Evolutionary conservation across 805 yeast species (phyloP).

Genomic region (Osmozyma mogii): DNA sequence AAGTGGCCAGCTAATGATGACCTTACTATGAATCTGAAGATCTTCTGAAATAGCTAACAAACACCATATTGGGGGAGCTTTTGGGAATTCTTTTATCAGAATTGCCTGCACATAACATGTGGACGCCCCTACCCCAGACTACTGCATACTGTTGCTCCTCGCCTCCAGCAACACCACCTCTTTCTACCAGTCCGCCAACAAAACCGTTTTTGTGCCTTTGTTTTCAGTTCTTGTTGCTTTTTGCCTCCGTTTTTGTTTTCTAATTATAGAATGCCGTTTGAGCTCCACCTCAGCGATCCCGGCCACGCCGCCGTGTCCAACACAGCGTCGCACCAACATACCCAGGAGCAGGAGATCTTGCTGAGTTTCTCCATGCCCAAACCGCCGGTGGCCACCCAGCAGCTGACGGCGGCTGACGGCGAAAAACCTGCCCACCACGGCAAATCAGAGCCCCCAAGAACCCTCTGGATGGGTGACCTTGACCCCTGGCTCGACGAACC

Average conservation of each 20-base stretch:
- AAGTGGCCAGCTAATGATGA: too few relatives aligned
- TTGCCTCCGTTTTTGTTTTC: slow-evolving; percentile 4
- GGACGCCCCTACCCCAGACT: too few relatives aligned
- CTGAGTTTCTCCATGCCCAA: slow-evolving; percentile 31
- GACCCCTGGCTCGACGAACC: slow-evolving; percentile 74
- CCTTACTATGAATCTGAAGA: too few relatives aligned
- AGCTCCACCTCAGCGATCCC: slow-evolving; percentile 9
- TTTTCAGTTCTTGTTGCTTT: slow-evolving; percentile 4
- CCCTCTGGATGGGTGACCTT: slow-evolving; percentile 85
- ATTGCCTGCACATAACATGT: too few relatives aligned
- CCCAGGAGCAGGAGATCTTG: slow-evolving; percentile 36
- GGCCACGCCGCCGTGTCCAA: slow-evolving; percentile 7
- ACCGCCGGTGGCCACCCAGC: slow-evolving; percentile 34
- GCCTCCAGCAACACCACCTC: background rate
- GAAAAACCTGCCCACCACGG: slow-evolving; percentile 4
- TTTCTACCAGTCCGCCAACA: too few relatives aligned
- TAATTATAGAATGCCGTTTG: slow-evolving; percentile 8
- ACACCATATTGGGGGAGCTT: too few relatives aligned
- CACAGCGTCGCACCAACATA: slow-evolving; percentile 35
- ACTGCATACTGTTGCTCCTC: too few relatives aligned
- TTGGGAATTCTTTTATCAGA: too few relatives aligned
- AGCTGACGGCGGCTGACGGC: slow-evolving; percentile 21
- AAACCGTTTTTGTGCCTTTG: slow-evolving; percentile 1
- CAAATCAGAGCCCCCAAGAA: slow-evolving; percentile 45
- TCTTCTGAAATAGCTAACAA: too few relatives aligned